A percentile compares a stretch with the other conserved stretches of the same genome.
These are phyloP conservation scores for Gonium pectorale DNA, from an alignment of 139 green algal species.

Conservation along the genomic window DNA sequence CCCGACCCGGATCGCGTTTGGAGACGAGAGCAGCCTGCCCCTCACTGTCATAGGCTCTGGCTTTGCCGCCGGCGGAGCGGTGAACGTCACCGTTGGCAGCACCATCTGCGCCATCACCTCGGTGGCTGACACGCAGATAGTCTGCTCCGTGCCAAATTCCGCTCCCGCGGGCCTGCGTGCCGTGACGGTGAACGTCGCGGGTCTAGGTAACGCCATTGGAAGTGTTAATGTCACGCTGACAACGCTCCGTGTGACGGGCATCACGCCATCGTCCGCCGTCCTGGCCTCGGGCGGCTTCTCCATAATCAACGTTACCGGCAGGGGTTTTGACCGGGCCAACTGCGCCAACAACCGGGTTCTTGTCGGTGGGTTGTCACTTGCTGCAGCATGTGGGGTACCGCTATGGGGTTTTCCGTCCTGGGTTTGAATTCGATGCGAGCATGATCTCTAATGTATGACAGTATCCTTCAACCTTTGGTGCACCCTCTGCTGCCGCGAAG, in stretches of 20 bases:
- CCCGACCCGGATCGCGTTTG: slow-evolving; percentile 29
- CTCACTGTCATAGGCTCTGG: slow-evolving; percentile 47
- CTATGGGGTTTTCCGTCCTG: no score
- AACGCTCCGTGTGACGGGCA: slow-evolving; percentile 15
- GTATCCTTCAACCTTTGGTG: no score
- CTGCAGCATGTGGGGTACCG: no score
- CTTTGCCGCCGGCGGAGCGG: not conserved
- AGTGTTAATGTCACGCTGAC: not conserved
- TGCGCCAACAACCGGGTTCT: slow-evolving; percentile 41
- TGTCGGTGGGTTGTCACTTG: no score
- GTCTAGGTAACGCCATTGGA: not conserved
- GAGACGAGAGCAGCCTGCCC: not conserved
- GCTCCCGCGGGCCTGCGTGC: slow-evolving; percentile 2
- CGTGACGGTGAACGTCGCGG: slow-evolving; percentile 7
- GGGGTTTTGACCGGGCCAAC: slow-evolving; percentile 36
- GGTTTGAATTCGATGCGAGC: no score
- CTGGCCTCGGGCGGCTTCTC: not conserved
- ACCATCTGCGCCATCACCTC: not conserved
- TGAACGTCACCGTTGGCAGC: not conserved
- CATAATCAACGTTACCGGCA: slow-evolving; percentile 38
- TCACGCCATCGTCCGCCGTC: not conserved
- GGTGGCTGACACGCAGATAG: not conserved
- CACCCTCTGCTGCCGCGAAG: no score
- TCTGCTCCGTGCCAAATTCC: not conserved
- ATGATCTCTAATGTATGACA: no score